Evolutionary conservation across 176 grass and related monocot species (phyloP).

Genomic region (Raddia distichophylla): DNA sequence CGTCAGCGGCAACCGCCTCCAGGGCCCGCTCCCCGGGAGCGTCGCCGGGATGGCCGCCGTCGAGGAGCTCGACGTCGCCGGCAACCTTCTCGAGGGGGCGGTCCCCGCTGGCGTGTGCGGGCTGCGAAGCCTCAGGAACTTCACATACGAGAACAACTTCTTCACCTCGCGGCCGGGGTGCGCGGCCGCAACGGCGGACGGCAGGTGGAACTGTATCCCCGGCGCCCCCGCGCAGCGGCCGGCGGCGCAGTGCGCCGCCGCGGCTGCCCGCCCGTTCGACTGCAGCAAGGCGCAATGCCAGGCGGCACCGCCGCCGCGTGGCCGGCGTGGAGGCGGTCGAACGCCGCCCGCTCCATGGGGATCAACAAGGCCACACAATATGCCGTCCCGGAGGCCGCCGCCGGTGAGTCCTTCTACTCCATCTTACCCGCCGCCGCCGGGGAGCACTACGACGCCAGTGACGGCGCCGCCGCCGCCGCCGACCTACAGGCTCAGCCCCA

Average conservation of each 20-base stretch:
- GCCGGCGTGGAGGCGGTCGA: neutral
- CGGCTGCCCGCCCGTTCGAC: slow-evolving; percentile 32
- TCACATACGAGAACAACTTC: slow-evolving; percentile 56
- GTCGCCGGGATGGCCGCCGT: slow-evolving; percentile 9
- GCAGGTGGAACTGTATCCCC: slow-evolving; percentile 53
- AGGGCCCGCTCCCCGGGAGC: slow-evolving; percentile 30
- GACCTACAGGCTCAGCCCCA: slow-evolving; percentile 20
- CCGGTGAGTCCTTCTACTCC: slow-evolving; percentile 3
- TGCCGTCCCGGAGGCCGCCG: neutral
- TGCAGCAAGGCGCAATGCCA: slow-evolving; percentile 49
- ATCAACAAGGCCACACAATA: neutral
- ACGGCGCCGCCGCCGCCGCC: slow-evolving; percentile 20
- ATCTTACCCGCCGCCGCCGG: neutral
- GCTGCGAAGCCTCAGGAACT: slow-evolving; percentile 48
- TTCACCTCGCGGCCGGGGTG: slow-evolving; percentile 35
- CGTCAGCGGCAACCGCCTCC: slow-evolving; percentile 46
- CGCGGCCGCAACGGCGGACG: slow-evolving; percentile 27
- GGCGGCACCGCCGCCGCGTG: neutral
- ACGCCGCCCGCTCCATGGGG: neutral
- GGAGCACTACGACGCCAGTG: slow-evolving; percentile 2
- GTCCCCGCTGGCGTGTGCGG: slow-evolving; percentile 36
- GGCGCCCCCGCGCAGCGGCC: slow-evolving; percentile 42
- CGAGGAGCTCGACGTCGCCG: slow-evolving; percentile 37
- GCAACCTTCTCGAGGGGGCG: slow-evolving; percentile 38
- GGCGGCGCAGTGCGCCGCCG: slow-evolving; percentile 42